A percentile compares a stretch with the other conserved stretches of the same genome.
phyloP scores from a whole-genome alignment of 192 early-diverging fungal genomes.

The Rhizophagus prolifer region DNA sequence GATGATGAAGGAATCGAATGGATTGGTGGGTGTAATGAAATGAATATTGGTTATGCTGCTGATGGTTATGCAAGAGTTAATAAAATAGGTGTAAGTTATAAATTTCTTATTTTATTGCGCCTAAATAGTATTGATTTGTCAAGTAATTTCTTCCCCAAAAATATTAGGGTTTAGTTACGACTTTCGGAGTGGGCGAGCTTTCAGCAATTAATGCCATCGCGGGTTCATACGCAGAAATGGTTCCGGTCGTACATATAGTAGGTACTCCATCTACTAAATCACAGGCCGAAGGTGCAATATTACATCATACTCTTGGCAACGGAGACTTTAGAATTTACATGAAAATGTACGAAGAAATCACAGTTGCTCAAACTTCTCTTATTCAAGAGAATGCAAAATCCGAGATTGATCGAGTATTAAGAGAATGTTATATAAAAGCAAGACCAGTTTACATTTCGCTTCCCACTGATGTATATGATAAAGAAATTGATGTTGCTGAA shows the following conservation, averaged over 20 bases:
- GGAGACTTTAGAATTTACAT: constrained; percentile 49
- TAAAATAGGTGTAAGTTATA: constrained; percentile 35
- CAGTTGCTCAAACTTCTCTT: constrained; percentile 40
- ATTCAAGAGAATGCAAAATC: constrained; percentile 34
- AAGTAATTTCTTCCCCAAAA: not conserved
- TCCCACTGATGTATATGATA: constrained; percentile 42
- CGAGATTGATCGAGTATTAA: constrained; percentile 47
- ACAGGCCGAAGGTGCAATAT: constrained; percentile 45
- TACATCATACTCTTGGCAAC: constrained; percentile 55
- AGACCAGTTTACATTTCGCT: constrained; percentile 48
- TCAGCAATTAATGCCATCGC: constrained; percentile 46
- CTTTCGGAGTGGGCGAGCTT: constrained; percentile 52
- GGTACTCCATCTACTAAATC: constrained; percentile 49
- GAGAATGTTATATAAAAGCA: constrained; percentile 30
- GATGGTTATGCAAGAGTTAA: constrained; percentile 51
- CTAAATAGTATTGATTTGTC: not conserved
- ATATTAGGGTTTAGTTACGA: constrained; percentile 39
- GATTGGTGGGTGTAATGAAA: constrained; percentile 48
- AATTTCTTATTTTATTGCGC: not conserved
- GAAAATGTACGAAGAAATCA: constrained; percentile 46
- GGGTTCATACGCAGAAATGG: constrained; percentile 49
- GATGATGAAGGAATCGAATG: constrained; percentile 42
- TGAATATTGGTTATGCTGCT: constrained; percentile 47
- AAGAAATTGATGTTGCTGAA: constrained; percentile 30
- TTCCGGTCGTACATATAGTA: constrained; percentile 54